Percentiles rank a stretch among this genome's conserved stretches.
These are phyloP conservation scores for Pyricularia grisea DNA, from an alignment of 2,329 filamentous ascomycete genomes.

Conservation along the genomic window DNA sequence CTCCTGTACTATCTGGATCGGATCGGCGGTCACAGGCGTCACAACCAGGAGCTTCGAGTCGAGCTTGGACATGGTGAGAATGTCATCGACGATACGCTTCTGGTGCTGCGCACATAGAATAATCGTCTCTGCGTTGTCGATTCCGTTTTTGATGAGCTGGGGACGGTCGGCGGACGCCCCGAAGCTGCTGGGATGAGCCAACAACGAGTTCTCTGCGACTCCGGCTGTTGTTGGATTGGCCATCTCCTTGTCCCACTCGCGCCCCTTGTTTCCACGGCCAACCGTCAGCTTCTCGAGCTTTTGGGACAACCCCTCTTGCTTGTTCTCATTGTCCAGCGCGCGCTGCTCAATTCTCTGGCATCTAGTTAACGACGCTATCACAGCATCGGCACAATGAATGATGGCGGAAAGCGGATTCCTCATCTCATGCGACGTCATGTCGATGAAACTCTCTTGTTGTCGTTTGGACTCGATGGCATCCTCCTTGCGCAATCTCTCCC, in stretches of 20 bases:
- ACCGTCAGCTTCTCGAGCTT: neutral
- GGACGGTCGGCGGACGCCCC: neutral
- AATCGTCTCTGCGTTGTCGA: constrained; percentile 71
- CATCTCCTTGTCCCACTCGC: neutral
- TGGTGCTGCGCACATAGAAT: constrained; percentile 71
- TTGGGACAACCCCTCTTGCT: neutral
- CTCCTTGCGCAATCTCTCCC: constrained; percentile 38
- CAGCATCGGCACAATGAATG: constrained; percentile 64
- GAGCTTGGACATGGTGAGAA: constrained; percentile 64
- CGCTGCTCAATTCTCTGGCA: constrained; percentile 8
- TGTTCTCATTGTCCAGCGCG: neutral
- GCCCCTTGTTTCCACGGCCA: neutral
- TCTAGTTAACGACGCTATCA: constrained; percentile 40
- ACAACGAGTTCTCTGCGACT: neutral
- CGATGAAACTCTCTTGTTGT: constrained; percentile 75
- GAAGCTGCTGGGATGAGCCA: neutral
- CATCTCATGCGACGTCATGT: constrained; percentile 53
- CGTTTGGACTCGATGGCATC: constrained; percentile 50
- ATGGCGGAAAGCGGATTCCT: constrained; percentile 66
- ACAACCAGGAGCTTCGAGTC: constrained; percentile 67
- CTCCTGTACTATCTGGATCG: constrained; percentile 54
- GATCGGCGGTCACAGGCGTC: constrained; percentile 60
- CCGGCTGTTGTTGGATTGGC: neutral
- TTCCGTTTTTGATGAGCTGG: constrained; percentile 44
- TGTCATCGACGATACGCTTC: constrained; percentile 69